These are phyloP conservation scores for Leishmania major DNA, from an alignment of 208 protist genomes.

Conservation along the genomic window DNA sequence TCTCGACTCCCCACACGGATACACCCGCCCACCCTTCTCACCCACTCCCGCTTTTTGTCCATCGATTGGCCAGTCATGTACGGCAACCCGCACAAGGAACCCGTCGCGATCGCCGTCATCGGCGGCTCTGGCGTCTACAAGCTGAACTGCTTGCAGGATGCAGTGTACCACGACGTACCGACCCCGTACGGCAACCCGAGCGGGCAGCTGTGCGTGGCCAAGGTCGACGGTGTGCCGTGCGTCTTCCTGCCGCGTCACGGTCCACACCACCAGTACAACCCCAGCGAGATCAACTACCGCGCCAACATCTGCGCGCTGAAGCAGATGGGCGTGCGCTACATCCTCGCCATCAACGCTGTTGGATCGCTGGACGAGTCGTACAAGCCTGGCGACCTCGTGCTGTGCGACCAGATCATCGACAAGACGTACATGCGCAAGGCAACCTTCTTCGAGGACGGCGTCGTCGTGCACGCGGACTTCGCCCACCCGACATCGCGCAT, in stretches of 20 bases:
- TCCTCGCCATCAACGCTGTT: slow-evolving; percentile 88
- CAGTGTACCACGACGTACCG: slow-evolving; percentile 60
- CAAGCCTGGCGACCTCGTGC: slow-evolving; percentile 82
- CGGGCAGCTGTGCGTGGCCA: slow-evolving; percentile 65
- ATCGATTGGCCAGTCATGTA: slow-evolving; percentile 19
- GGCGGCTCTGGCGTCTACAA: slow-evolving; percentile 90
- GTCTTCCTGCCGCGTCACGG: slow-evolving; percentile 92
- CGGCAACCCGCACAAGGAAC: slow-evolving; percentile 53
- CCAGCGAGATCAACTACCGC: slow-evolving; percentile 89
- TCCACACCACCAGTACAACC: slow-evolving; percentile 68
- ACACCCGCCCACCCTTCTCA: not conserved
- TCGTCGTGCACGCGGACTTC: slow-evolving; percentile 86
- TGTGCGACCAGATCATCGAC: slow-evolving; percentile 93
- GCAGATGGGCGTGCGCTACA: slow-evolving; percentile 81
- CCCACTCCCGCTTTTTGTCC: no score
- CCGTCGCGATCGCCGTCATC: slow-evolving; percentile 78
- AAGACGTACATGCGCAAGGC: slow-evolving; percentile 60
- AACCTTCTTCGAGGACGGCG: slow-evolving; percentile 88
- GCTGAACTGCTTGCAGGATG: slow-evolving; percentile 53
- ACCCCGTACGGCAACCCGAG: slow-evolving; percentile 90
- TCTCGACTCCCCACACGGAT: not conserved
- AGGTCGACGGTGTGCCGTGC: slow-evolving; percentile 51
- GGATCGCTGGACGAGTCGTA: slow-evolving; percentile 82
- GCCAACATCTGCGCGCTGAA: slow-evolving; percentile 94
- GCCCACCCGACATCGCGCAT: slow-evolving; percentile 72